Base-by-base conservation (phyloP, 148 eudicot species). In the Fagopyrum esculentum region DNA sequence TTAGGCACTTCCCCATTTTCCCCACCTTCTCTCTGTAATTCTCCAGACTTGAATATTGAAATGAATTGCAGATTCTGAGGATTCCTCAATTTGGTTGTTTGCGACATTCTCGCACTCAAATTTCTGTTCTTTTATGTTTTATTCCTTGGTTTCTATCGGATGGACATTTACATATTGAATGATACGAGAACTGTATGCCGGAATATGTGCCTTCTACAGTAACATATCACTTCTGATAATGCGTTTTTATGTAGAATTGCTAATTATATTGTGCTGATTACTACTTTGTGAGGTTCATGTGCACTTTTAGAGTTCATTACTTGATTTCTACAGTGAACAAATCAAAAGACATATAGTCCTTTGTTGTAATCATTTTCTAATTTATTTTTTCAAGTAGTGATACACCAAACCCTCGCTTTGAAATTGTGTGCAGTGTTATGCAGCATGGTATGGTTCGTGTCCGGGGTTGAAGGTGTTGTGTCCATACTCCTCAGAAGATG, bases 401-500 rank as follows among this genome's bases (percentile, higher is more conserved):
- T 22, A 77, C 45, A 5, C 17, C 69, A 61, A n/a, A 40, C 43
- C 75, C 69, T 69, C 45, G 52, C n/a, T 68, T 46, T 51, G 2
- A 16, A 61, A 30, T 76, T 71, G 40, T 55, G 16, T 84, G 80
- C 87, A 96, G 98, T 93, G 98, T 79, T 93, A 83, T 83, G 98
- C 93, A 45, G 87, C 96, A 19, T 93, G 98, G 98, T 93, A 60
- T 86, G 90, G 84, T 73, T 76, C 98, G 11, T 83, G 85, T 72
- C 98, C 98, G 44, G 98, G 98, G 26, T 71, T 93, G 80, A 93
- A 93, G 78, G 98, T 93, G 51, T 73, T 93, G 17, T 12, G 84
- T 30, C 98, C 98, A 11, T 93, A 93, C 79, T 93, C 98, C n/a
- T 72, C 98, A 15, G 98, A 93, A 80, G 98, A 93, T 88, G 89